Base-by-base conservation (phyloP, 176 grass and related monocot species). In the Oryza nivara region DNA sequence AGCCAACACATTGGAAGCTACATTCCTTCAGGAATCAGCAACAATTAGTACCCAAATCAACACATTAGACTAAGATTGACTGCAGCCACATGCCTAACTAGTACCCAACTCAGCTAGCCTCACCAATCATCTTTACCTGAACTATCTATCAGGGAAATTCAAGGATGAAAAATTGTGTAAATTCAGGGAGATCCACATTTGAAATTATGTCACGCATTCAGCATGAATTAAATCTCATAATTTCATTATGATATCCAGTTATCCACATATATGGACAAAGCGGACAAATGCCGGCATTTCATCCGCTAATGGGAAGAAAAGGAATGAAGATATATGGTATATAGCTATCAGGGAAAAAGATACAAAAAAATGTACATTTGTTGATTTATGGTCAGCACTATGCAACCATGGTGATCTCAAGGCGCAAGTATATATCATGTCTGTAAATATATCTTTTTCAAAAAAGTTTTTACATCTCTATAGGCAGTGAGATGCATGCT, bases 311-410 rank as follows among this genome's bases (percentile, higher is more conserved):
- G 17, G 72, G 6, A 11, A 15, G 9, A 51, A 67, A 9, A 84
- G 7, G 84, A 80, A 87, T 8, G 34, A 72, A 87, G 22, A 79
- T 80, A 65, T 84, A 80, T 45, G 15, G 85, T 88, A 91, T 76
- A 65, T 38, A 83, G 11, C 89, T 91, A 84, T 72, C 58, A 43
- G 75, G 22, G 76, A 84, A 84, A 81, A 80, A 91, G 75, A 58
- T 76, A 83, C 80, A 58, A 73, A 77, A 81, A 85, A 87, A 92
- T 92, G 88, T 95, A 95, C 93, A 92, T 72, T 92, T 95, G 75
- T 90, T 95, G 70, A 72, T 64, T 78, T 88, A 73, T 88, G 85
- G 89, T 88, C 90, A 92, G 82, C 78, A 84, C 72, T 81, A 78
- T n/a, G 82, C 86, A 78, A 70, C 82, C 70, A 86, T 73, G 79